A percentile compares a stretch with the other conserved stretches of the same genome.
Conservation (phyloP, 768 basidiomycete species). For the Lyophyllum atratum region DNA sequence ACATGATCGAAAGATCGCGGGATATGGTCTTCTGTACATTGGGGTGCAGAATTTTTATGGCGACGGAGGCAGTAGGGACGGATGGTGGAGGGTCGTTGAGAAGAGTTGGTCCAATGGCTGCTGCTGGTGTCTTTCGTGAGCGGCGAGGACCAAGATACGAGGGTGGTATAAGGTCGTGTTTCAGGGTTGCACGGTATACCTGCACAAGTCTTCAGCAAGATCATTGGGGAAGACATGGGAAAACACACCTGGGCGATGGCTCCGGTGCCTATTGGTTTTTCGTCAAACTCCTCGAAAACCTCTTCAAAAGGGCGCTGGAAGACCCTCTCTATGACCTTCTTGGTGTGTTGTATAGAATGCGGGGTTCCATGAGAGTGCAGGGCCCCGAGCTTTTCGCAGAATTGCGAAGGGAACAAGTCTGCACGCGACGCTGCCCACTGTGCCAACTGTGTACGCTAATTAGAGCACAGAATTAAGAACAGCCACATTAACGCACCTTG, state of each 20-base stretch:
- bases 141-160: conserved; percentile 81
- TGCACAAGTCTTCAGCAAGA: conserved; percentile 24
- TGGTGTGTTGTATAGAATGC: conserved; percentile 82
- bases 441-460: conserved; percentile 60
- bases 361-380: conserved; percentile 88
- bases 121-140: conserved; percentile 46
- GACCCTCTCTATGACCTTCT: conserved; percentile 75
- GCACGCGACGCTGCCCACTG: conserved; percentile 98
- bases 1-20: conserved; percentile 94
- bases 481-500: conserved; percentile 58
- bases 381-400: conserved; percentile 83
- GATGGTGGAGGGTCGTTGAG: conserved; percentile 67
- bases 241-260: conserved; percentile 87
- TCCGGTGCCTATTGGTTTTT: conserved; percentile 90
- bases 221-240: not conserved
- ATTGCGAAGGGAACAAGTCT: conserved; percentile 85
- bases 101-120: conserved; percentile 52
- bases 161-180: conserved; percentile 80
- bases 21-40: conserved; percentile 77
- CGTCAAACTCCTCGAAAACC: conserved; percentile 89
- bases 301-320: conserved; percentile 84
- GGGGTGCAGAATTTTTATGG: conserved; percentile 96
- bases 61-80: conserved; percentile 84
- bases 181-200: conserved; percentile 90
- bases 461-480: conserved; percentile 6